Base-by-base conservation (phyloP, 176 grass and related monocot species). In the Thinopyrum elongatum region DNA sequence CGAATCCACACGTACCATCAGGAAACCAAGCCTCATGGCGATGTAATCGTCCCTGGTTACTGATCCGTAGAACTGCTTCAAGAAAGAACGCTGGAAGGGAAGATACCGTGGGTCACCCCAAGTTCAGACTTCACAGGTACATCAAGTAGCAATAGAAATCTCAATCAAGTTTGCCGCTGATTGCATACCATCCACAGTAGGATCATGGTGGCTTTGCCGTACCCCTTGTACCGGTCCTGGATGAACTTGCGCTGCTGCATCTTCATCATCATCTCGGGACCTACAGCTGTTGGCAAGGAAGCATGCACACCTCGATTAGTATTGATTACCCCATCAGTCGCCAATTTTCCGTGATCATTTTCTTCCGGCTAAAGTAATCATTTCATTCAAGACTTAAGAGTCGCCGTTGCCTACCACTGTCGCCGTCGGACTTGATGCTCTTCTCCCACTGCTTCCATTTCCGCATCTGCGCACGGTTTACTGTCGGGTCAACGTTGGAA, bases 31-130 rank as follows among this genome's bases (percentile, higher is more conserved):
- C 76, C 96, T 82, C 90, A 95, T 86, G 53, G 93, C 87, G 3
- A 74, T 78, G 35, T 98, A 95, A 27, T 95, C 96, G 15, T 91
- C 87, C 77, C 86, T 53, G 30, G 88, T 91, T 22, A 98, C 69
- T 22, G 96, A 91, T 80, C 79, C 90, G 80, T 92, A 95, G 71
- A 98, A 95, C 62, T 98, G 96, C 75, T 98, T 98, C 10, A 98
- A 87, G 80, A 98, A 95, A 22, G 93, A 91, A 86, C 86, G 70
- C 96, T 98, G 88, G 44, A 93, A 84, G 11, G 44, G 44, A 15
- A 47, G 13, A 17, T 77, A 30, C 68, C 35, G 46, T 5, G 46
- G 46, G 29, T 76, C 8, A 31, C 12, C 67, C 34, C 39, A 61
- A 81, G 47, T 81, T 80, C 35, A 83, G 47, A 79, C 4, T 44